A percentile compares a stretch with the other conserved stretches of the same genome.
Conservation (phyloP, 73 alveolate genomes). For the Uronychia setigera region DNA sequence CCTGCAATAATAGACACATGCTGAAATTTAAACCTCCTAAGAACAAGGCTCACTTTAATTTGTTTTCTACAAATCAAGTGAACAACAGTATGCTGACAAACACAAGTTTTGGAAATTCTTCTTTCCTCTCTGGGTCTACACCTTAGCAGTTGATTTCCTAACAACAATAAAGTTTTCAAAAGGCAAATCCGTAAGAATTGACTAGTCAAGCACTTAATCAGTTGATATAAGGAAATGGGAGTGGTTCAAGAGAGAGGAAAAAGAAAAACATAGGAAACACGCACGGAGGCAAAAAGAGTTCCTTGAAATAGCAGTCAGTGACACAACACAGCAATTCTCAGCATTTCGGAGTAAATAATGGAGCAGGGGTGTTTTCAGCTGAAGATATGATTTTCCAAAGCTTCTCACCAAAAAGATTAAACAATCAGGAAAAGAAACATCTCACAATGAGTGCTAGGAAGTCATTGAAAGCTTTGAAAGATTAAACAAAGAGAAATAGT, state of each 20-base stretch:
- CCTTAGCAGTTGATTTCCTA: too few species aligned
- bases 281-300: background rate
- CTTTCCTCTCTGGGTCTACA: background rate
- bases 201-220: background rate
- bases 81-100: background rate
- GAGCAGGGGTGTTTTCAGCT: background rate
- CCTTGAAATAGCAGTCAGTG: background rate
- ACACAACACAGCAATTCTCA: too few species aligned
- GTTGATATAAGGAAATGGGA: background rate
- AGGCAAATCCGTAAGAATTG: background rate
- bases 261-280: background rate
- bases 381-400: background rate
- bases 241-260: background rate
- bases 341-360: too few species aligned
- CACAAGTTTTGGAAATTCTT: background rate
- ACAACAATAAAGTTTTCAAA: background rate
- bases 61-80: background rate
- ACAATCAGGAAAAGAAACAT: background rate
- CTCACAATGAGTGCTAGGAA: background rate
- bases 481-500: background rate
- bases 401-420: background rate
- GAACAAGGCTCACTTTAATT: background rate
- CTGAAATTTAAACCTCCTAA: background rate
- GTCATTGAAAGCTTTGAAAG: background rate
- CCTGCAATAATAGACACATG: background rate